Evolutionary conservation across 2,329 filamentous ascomycete genomes (phyloP).

Genomic region (Botrytis pseudocinerea): DNA sequence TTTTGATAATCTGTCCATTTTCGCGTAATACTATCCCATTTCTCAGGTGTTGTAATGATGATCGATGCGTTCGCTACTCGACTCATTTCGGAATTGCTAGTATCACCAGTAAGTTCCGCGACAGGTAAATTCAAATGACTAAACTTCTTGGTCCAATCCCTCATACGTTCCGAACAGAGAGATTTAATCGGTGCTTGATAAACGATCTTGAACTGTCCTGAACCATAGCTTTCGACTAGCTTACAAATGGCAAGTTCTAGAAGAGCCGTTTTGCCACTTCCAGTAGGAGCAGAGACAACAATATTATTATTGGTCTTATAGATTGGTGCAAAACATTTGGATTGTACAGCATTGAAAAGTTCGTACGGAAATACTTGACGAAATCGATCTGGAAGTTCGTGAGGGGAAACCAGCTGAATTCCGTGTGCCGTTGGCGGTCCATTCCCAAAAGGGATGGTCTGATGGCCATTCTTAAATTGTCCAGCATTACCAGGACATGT

Average conservation of each 20-base stretch:
- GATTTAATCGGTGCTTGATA: constrained; percentile 87
- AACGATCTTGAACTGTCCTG: constrained; percentile 72
- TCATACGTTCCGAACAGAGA: constrained; percentile 72
- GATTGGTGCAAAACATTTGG: constrained; percentile 69
- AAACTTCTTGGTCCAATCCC: constrained; percentile 79
- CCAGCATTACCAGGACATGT: not conserved
- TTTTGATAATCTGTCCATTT: constrained; percentile 82
- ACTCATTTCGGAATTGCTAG: constrained; percentile 63
- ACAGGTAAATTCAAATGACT: constrained; percentile 64
- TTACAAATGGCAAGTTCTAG: constrained; percentile 81
- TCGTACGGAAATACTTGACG: constrained; percentile 70
- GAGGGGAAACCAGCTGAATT: constrained; percentile 58
- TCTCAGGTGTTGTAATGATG: constrained; percentile 86
- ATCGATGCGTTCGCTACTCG: constrained; percentile 74
- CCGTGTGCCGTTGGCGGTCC: constrained; percentile 45
- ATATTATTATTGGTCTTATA: constrained; percentile 73
- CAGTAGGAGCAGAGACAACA: constrained; percentile 78
- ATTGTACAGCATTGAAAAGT: constrained; percentile 80
- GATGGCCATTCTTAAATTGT: constrained; percentile 8
- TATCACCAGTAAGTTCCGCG: constrained; percentile 81
- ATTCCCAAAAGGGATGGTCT: constrained; percentile 32
- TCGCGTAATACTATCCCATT: constrained; percentile 86
- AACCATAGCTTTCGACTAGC: constrained; percentile 57
- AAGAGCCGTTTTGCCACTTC: constrained; percentile 81
- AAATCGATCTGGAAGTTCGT: constrained; percentile 67